These are phyloP conservation scores for Boletus speciosus DNA, from an alignment of 768 basidiomycete species.

Conservation along the genomic window DNA sequence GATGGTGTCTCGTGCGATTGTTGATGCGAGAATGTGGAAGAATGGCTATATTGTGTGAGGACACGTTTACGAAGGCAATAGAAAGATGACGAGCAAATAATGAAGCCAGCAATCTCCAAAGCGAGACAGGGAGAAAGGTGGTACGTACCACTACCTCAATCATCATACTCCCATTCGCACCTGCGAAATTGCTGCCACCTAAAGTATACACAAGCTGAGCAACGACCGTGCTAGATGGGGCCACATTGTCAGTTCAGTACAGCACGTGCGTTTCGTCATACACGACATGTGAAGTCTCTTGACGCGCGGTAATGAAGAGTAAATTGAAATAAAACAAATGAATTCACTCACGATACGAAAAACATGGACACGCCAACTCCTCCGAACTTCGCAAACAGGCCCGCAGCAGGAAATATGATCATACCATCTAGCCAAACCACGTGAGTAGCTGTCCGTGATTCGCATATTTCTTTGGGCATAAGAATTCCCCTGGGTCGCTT, in stretches of 20 bases:
- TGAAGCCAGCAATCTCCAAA: neutral
- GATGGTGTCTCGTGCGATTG: conserved; percentile 62
- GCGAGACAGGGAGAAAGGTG: neutral
- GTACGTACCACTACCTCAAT: conserved; percentile 89
- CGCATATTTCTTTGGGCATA: neutral
- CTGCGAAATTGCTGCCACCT: conserved; percentile 86
- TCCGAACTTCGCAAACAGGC: conserved; percentile 77
- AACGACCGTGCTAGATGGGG: conserved; percentile 53
- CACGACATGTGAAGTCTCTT: neutral
- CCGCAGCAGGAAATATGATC: conserved; percentile 88
- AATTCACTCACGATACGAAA: conserved; percentile 65
- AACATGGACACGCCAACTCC: conserved; percentile 94
- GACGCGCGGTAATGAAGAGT: conserved; percentile 4
- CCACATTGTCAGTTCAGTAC: neutral
- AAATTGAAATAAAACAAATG: neutral
- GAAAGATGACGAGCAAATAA: neutral
- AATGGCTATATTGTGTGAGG: conserved; percentile 60
- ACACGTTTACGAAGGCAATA: neutral
- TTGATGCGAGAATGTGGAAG: conserved; percentile 85
- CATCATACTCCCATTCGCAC: conserved; percentile 96
- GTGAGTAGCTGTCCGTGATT: conserved; percentile 1
- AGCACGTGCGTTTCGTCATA: neutral
- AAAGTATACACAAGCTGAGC: conserved; percentile 82
- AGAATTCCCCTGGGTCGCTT: neutral
- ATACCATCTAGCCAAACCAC: conserved; percentile 65